phyloP scores from a whole-genome alignment of 1,284 basidiomycete genomes.

The Cronartium ribicola region DNA sequence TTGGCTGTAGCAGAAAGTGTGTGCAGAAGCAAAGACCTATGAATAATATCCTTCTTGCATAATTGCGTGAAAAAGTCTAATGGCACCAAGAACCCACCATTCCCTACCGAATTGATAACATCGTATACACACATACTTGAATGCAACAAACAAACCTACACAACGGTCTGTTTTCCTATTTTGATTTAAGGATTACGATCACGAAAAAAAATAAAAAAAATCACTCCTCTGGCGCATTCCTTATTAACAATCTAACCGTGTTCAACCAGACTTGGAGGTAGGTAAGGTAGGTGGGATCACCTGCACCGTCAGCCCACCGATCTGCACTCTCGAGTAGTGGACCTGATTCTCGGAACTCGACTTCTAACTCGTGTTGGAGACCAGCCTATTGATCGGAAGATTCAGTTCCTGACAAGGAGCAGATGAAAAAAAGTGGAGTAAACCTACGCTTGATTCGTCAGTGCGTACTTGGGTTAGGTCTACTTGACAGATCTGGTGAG shows the following conservation, averaged over 20 bases:
- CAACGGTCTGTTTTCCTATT: too few relatives aligned
- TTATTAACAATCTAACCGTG: conserved; percentile 55
- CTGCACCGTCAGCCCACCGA: conserved; percentile 5
- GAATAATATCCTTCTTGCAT: too few relatives aligned
- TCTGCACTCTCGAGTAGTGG: conserved; percentile 55
- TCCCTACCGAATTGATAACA: too few relatives aligned
- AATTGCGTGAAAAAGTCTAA: too few relatives aligned
- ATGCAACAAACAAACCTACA: too few relatives aligned
- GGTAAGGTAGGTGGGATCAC: not conserved
- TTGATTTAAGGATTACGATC: too few relatives aligned
- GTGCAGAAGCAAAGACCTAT: too few relatives aligned
- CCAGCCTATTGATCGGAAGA: conserved; percentile 45
- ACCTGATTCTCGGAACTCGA: conserved; percentile 57
- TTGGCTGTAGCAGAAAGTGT: too few relatives aligned
- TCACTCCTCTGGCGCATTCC: conserved; percentile 52
- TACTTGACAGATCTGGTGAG: conserved; percentile 84
- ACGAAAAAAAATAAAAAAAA: too few relatives aligned
- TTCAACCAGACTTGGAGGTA: conserved; percentile 55
- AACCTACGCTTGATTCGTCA: conserved; percentile 40
- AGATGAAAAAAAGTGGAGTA: conserved; percentile 2
- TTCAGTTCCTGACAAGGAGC: too few relatives aligned
- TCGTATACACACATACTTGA: too few relatives aligned
- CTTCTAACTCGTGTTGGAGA: conserved; percentile 58
- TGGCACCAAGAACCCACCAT: too few relatives aligned
- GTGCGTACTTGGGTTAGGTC: conserved; percentile 84